A percentile compares a stretch with the other conserved stretches of the same genome.
Conservation (phyloP, 1,284 basidiomycete genomes). For the Apiotrichum gamsii region DNA sequence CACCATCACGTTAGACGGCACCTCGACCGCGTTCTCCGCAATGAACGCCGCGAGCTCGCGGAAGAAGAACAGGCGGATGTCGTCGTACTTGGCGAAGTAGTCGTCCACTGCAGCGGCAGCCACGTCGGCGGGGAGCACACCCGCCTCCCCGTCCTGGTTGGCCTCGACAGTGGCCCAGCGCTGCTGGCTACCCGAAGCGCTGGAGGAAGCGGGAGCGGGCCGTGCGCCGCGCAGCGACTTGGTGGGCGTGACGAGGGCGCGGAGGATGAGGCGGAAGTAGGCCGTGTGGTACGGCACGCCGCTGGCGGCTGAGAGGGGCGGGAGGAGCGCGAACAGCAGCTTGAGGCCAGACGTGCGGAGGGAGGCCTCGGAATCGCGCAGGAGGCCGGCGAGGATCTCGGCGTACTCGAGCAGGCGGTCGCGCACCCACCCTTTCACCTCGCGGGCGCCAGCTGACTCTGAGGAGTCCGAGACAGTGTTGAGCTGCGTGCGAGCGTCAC, state of each 20-base stretch:
- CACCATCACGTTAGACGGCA: slow-evolving; percentile 61
- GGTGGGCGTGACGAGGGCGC: slow-evolving; percentile 33
- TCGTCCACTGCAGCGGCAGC: slow-evolving; percentile 37
- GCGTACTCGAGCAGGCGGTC: slow-evolving; percentile 63
- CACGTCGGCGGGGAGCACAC: slow-evolving; percentile 63
- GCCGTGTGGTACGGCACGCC: slow-evolving; percentile 43
- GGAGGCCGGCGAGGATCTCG: slow-evolving; percentile 59
- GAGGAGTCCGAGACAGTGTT: not conserved
- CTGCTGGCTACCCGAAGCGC: slow-evolving; percentile 18
- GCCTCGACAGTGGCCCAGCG: slow-evolving; percentile 4
- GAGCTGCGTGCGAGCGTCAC: not conserved
- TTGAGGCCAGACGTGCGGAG: slow-evolving; percentile 63
- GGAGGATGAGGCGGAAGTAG: slow-evolving; percentile 40
- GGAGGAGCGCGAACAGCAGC: slow-evolving; percentile 73
- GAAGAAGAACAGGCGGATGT: slow-evolving; percentile 89
- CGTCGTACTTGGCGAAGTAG: slow-evolving; percentile 53
- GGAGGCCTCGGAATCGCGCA: slow-evolving; percentile 65
- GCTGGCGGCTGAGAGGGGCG: slow-evolving; percentile 64
- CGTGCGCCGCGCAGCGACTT: slow-evolving; percentile 42
- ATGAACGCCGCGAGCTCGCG: slow-evolving; percentile 60
- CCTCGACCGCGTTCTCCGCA: not conserved
- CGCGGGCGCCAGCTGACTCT: slow-evolving; percentile 53
- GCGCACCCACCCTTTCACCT: slow-evolving; percentile 69
- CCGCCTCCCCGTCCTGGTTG: slow-evolving; percentile 33
- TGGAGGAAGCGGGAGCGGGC: slow-evolving; percentile 33